Evolutionary conservation across 2,329 filamentous ascomycete species (phyloP).

Genomic region (Trichoderma sp.): DNA sequence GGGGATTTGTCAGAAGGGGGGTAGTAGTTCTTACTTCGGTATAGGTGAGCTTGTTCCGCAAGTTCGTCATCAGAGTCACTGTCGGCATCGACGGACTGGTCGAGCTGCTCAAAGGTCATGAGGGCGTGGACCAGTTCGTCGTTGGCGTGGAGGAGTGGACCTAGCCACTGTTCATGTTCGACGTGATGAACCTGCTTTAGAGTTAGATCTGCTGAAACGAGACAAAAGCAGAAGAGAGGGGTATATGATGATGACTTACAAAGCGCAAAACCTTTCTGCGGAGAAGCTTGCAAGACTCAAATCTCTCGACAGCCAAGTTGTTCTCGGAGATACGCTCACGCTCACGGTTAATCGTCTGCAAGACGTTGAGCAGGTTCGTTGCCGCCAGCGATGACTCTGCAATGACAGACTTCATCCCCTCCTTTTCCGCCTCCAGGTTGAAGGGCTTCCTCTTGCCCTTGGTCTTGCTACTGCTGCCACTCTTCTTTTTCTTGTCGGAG

Average conservation of each 20-base stretch:
- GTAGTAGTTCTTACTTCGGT: slow-evolving; percentile 49
- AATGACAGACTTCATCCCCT: slow-evolving; percentile 81
- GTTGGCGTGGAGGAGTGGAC: slow-evolving; percentile 86
- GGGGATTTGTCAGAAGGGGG: not conserved
- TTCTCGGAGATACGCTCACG: slow-evolving; percentile 85
- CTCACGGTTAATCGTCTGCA: slow-evolving; percentile 90
- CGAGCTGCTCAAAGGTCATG: slow-evolving; percentile 92
- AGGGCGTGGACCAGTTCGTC: slow-evolving; percentile 92
- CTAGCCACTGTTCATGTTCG: slow-evolving; percentile 87
- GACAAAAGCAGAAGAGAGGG: not conserved
- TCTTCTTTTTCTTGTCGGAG: slow-evolving; percentile 54
- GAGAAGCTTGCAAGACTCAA: slow-evolving; percentile 83
- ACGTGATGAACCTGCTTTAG: slow-evolving; percentile 72
- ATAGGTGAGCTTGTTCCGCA: slow-evolving; percentile 64
- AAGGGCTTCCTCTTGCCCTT: slow-evolving; percentile 63
- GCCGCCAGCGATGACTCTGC: slow-evolving; percentile 85
- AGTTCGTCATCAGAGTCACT: slow-evolving; percentile 68
- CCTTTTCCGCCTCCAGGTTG: slow-evolving; percentile 83
- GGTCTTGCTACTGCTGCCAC: slow-evolving; percentile 34
- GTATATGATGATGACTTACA: slow-evolving; percentile 40
- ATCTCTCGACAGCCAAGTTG: slow-evolving; percentile 66
- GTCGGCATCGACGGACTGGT: slow-evolving; percentile 76
- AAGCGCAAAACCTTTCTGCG: slow-evolving; percentile 84
- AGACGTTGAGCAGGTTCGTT: slow-evolving; percentile 83
- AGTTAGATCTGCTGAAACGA: not conserved